Conservation (phyloP, 441 rosid genomes). For the Gossypium davidsonii region DNA sequence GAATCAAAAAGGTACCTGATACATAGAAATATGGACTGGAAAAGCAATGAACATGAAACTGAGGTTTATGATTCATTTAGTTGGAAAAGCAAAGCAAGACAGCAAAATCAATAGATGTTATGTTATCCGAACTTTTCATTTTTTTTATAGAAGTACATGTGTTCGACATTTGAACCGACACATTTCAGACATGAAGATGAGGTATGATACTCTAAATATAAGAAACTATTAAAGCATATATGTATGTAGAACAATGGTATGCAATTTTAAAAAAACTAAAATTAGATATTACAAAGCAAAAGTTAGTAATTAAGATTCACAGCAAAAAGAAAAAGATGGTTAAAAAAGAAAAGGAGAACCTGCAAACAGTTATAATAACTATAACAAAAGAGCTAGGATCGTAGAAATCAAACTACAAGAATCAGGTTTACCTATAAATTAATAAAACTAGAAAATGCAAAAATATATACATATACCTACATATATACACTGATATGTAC, state of each 20-base stretch:
- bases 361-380: background rate
- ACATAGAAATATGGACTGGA: background rate
- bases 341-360: background rate
- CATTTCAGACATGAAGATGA: background rate
- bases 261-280: background rate
- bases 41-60: background rate
- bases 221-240: background rate
- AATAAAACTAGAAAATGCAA: background rate
- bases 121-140: background rate
- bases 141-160: background rate
- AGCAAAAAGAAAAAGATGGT: background rate
- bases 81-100: conserved; percentile 3
- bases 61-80: background rate
- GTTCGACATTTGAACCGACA: background rate
- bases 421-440: background rate
- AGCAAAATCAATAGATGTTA: background rate
- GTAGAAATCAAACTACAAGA: background rate
- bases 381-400: background rate
- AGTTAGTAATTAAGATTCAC: background rate
- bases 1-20: conserved; percentile 2
- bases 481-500: background rate
- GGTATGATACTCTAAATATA: background rate
- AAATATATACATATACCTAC: background rate
- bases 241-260: background rate
- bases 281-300: background rate